These are phyloP conservation scores for Aspergillus fijiensis DNA, from an alignment of 2,329 filamentous ascomycete genomes.

Conservation along the genomic window DNA sequence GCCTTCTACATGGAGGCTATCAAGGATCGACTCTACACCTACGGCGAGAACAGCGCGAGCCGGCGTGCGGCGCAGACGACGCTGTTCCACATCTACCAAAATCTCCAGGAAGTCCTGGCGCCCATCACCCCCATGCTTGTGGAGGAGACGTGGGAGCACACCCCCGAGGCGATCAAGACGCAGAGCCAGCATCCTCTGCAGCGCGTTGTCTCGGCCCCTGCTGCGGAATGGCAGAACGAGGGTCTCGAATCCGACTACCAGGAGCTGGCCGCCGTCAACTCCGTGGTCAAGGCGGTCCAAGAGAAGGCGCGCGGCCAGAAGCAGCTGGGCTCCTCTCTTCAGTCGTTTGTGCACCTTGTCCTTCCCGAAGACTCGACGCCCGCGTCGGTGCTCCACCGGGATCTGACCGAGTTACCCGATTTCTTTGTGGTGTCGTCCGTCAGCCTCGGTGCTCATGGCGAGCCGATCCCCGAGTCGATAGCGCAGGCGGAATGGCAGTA, in stretches of 20 bases:
- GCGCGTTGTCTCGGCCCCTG: slow-evolving; percentile 35
- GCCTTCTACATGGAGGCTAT: slow-evolving; percentile 91
- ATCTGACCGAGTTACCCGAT: slow-evolving; percentile 54
- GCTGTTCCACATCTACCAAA: slow-evolving; percentile 63
- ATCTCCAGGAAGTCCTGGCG: slow-evolving; percentile 74
- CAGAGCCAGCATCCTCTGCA: slow-evolving; percentile 48
- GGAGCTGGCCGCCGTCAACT: slow-evolving; percentile 52
- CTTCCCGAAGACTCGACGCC: slow-evolving; percentile 21
- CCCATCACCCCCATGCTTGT: slow-evolving; percentile 81
- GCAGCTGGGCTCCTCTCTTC: slow-evolving; percentile 74
- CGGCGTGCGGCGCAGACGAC: slow-evolving; percentile 58
- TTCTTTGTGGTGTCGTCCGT: slow-evolving; percentile 72
- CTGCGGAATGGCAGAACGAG: slow-evolving; percentile 40
- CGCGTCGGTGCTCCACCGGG: slow-evolving; percentile 30
- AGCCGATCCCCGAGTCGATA: slow-evolving; percentile 28
- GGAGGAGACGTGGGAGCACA: slow-evolving; percentile 82
- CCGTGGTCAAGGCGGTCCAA: slow-evolving; percentile 70
- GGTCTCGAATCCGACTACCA: slow-evolving; percentile 50
- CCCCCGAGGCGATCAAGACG: slow-evolving; percentile 63
- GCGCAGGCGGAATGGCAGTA: slow-evolving; percentile 44
- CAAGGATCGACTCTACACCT: slow-evolving; percentile 91
- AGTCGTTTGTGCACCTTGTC: slow-evolving; percentile 63
- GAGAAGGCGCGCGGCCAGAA: slow-evolving; percentile 72
- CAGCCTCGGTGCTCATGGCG: slow-evolving; percentile 44
- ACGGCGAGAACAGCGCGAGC: slow-evolving; percentile 64